Evolutionary conservation across 2,329 filamentous ascomycete genomes (phyloP), one percentile per base, ranked within the genome.

Genomic region (Alternaria infectoria): DNA sequence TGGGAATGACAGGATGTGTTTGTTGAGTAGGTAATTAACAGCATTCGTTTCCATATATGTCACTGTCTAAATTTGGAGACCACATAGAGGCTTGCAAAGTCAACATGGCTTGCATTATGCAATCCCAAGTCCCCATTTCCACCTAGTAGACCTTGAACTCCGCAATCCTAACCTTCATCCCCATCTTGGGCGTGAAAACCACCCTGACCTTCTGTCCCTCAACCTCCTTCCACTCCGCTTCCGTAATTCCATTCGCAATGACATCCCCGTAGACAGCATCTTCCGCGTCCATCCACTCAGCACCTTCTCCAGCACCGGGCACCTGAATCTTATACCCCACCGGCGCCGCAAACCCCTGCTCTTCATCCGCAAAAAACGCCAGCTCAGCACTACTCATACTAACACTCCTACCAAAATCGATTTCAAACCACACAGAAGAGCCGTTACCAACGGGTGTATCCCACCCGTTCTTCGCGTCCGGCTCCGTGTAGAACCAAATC

Each of bases 381-480:
- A 82, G 64, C 57, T 81, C 79, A n/a, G 77, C 74, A 45, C 75
- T 71, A 25, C 66, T 72, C 5, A 73, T 67, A 6, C 65, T 57
- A 1, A 74, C 80, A 1, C 61, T 40, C 1, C 61, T 57, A 4
- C 77, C 79, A 59, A 82, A 81, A 51, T 80, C 76, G 43, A 82
- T 77, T 10, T 74, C 65, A 59, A 74, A 81, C 80, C 80, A 81
- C 13, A 81, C 58, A 12, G 76, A 66, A 1, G 71, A 68, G 6
- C 73, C 75, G 17, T 69, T 69, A 0, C 73, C 74, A 5, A 67
- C 57, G 2, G 80, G 71, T 2, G 75, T 77, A 55, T 77, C 71
- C 77, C 80, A 82, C 5, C 80, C 80, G 57, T 82, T 81, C 2
- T 77, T 72, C 1, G 81, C 69, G 25, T 81, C 78, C 2, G 74